phyloP scores from a whole-genome alignment of 345 rosid species.

The Eucalyptus regnans region DNA sequence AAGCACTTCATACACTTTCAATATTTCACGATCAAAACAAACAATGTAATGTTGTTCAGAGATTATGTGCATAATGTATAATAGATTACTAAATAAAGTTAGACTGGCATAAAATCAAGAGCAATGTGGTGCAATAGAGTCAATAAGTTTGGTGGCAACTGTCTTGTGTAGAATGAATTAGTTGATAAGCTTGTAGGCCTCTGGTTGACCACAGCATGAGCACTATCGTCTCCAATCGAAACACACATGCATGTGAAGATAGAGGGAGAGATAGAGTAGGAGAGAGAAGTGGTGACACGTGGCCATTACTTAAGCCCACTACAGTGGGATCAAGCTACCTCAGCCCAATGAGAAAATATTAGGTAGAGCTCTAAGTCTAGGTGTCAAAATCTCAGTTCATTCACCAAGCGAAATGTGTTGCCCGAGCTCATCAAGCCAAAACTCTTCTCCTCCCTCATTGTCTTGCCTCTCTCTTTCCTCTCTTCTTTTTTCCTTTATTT shows the following conservation, averaged over 20 bases:
- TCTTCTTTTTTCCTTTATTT: no score
- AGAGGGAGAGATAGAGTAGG: no score
- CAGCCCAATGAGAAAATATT: no score
- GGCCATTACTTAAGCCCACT: neutral
- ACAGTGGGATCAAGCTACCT: neutral
- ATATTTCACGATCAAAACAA: neutral
- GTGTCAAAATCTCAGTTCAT: no score
- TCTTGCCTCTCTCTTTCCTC: no score
- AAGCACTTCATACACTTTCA: neutral
- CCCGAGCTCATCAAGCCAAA: rapidly evolving
- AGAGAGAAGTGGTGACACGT: neutral
- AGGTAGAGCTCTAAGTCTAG: rapidly evolving
- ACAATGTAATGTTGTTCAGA: neutral
- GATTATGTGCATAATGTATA: neutral
- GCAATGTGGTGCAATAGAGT: neutral
- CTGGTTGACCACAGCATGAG: rapidly evolving
- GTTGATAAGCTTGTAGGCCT: neutral
- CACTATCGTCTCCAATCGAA: no score
- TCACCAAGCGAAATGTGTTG: no score
- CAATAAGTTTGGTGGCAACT: neutral
- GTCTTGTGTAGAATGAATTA: neutral
- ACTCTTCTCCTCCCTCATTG: no score
- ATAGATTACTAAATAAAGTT: neutral
- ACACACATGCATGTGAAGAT: no score
- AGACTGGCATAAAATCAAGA: neutral